These are phyloP conservation scores for Candida anglica DNA, from an alignment of 805 yeast species.

Conservation along the genomic window DNA sequence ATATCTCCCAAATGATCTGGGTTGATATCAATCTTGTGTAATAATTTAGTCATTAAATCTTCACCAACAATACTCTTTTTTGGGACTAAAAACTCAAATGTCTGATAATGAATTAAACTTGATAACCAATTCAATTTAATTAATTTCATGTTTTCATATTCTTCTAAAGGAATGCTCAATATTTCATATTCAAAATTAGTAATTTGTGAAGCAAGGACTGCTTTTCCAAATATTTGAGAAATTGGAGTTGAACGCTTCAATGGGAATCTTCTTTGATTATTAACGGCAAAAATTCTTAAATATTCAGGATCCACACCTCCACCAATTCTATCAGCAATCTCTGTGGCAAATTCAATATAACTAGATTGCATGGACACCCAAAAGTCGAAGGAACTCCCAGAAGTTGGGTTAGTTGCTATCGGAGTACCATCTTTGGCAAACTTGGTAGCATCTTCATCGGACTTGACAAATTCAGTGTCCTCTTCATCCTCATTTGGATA, in stretches of 20 bases:
- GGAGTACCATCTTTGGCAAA: too few relatives aligned
- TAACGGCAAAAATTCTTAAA: slow-evolving; percentile 62
- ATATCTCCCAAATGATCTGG: slow-evolving; percentile 44
- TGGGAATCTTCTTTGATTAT: slow-evolving; percentile 54
- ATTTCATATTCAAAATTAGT: slow-evolving; percentile 66
- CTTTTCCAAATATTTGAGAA: slow-evolving; percentile 39
- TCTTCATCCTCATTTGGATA: slow-evolving; percentile 43
- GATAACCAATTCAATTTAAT: slow-evolving; percentile 70
- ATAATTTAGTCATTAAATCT: slow-evolving; percentile 51
- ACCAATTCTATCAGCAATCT: slow-evolving; percentile 48
- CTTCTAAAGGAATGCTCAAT: slow-evolving; percentile 67
- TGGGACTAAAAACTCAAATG: slow-evolving; percentile 67
- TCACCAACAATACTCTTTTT: slow-evolving; percentile 52
- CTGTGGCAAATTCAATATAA: slow-evolving; percentile 58
- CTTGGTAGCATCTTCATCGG: slow-evolving; percentile 15
- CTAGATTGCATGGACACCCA: slow-evolving; percentile 65
- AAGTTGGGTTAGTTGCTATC: slow-evolving; percentile 17
- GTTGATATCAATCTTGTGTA: slow-evolving; percentile 49
- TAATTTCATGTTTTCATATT: slow-evolving; percentile 70
- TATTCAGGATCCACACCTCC: slow-evolving; percentile 54
- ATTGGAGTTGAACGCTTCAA: slow-evolving; percentile 29
- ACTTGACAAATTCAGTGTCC: slow-evolving; percentile 43
- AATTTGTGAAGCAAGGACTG: slow-evolving; percentile 41
- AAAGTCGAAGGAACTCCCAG: slow-evolving; percentile 47
- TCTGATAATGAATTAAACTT: slow-evolving; percentile 63